These are phyloP conservation scores for Gentiana dahurica DNA, from an alignment of 257 asterid genomes.

Conservation along the genomic window DNA sequence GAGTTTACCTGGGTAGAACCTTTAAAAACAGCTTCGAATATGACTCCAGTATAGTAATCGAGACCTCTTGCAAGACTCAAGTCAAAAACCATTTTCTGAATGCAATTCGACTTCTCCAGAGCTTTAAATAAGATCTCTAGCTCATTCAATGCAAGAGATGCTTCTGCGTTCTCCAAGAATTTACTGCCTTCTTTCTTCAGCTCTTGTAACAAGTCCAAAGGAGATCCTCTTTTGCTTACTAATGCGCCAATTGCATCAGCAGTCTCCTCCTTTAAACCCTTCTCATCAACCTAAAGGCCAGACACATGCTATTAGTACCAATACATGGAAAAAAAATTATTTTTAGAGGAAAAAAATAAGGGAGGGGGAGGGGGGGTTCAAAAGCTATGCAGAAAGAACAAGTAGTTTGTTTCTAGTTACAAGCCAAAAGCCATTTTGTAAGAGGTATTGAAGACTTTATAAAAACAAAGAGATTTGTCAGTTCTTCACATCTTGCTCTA, in stretches of 20 bases:
- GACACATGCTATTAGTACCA: not conserved
- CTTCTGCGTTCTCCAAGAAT: conserved; percentile 55
- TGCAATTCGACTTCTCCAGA: conserved; percentile 56
- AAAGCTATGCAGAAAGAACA: too few species aligned
- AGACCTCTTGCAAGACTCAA: conserved; percentile 98
- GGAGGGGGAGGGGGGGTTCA: too few species aligned
- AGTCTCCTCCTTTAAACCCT: conserved; percentile 70
- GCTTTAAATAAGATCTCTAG: conserved; percentile 75
- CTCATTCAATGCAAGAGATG: conserved; percentile 63
- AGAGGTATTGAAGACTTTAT: too few species aligned
- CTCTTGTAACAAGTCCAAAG: conserved; percentile 56
- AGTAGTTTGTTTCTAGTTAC: too few species aligned
- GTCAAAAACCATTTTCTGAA: conserved; percentile 67
- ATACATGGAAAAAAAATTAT: not conserved
- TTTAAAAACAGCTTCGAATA: conserved; percentile 85
- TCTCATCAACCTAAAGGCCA: conserved; percentile 62
- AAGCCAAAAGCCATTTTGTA: too few species aligned
- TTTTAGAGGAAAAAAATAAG: not conserved
- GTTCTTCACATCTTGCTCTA: too few species aligned
- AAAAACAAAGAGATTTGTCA: too few species aligned
- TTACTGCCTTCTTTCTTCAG: conserved; percentile 59
- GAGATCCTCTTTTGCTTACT: conserved; percentile 77
- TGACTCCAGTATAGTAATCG: conserved; percentile 96
- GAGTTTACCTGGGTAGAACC: conserved; percentile 71
- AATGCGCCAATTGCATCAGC: conserved; percentile 75